phyloP scores from a whole-genome alignment of 176 grass and related monocot genomes.

The Pharus latifolius region DNA sequence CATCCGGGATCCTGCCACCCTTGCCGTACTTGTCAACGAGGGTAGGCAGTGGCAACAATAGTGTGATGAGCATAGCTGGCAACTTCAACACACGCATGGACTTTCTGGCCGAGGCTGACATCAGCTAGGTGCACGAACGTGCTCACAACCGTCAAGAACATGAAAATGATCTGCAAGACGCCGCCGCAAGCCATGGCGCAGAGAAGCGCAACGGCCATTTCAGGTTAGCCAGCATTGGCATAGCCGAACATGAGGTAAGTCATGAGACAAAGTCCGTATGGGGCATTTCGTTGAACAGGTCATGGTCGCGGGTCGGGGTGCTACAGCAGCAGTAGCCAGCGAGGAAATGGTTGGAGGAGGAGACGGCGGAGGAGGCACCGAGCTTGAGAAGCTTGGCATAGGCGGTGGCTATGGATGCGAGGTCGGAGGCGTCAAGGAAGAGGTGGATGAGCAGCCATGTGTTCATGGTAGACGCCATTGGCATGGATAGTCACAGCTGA shows the following conservation, averaged over 20 bases:
- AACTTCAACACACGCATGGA: constrained; percentile 47
- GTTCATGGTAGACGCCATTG: constrained; percentile 12
- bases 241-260: constrained; percentile 75
- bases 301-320: neutral
- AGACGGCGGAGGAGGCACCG: constrained; percentile 9
- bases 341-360: constrained; percentile 55
- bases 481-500: neutral
- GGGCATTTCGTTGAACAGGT: constrained; percentile 57
- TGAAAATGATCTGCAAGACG: constrained; percentile 43
- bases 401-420: constrained; percentile 26
- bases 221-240: constrained; percentile 10
- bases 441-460: constrained; percentile 36
- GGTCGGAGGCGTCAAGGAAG: constrained; percentile 34
- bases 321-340: constrained; percentile 29
- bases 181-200: constrained; percentile 14
- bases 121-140: constrained; percentile 55
- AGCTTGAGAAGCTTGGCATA: constrained; percentile 55
- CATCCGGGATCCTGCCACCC: constrained; percentile 24
- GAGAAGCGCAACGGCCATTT: constrained; percentile 30
- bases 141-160: constrained; percentile 31
- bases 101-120: constrained; percentile 27
- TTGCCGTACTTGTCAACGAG: constrained; percentile 78
- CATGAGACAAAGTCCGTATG: constrained; percentile 50
- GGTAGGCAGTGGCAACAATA: constrained; percentile 41
- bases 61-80: constrained; percentile 18